Percentiles rank a stretch among this genome's conserved stretches.
Conservation (phyloP, 257 asterid species). For the Lycium ferocissimum region DNA sequence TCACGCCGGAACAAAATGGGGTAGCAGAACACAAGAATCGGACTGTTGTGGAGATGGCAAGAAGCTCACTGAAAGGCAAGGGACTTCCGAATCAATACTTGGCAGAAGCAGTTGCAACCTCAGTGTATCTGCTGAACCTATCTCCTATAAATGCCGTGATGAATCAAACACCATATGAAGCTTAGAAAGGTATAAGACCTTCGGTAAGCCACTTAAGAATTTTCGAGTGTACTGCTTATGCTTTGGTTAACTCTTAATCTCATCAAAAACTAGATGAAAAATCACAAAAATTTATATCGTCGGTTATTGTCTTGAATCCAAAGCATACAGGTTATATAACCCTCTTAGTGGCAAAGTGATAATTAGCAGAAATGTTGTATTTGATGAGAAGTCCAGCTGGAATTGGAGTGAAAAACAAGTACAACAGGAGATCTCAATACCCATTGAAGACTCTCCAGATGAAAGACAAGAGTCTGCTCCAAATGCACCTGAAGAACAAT, state of each 20-base stretch:
- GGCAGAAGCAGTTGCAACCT: slow-evolving; percentile 14
- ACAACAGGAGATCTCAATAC: background rate
- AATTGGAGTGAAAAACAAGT: too few relatives aligned
- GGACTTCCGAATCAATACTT: background rate
- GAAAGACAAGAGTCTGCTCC: background rate
- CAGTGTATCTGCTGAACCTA: background rate
- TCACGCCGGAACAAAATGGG: too few relatives aligned
- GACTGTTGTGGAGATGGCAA: slow-evolving; percentile 6
- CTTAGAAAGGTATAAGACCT: background rate
- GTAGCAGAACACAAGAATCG: too few relatives aligned
- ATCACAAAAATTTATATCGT: too few relatives aligned
- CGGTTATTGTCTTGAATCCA: too few relatives aligned
- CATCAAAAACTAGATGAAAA: too few relatives aligned
- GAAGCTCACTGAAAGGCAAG: slow-evolving; percentile 3
- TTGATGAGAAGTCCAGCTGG: background rate
- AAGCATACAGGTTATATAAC: too few relatives aligned
- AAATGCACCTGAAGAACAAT: background rate
- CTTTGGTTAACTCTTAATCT: too few relatives aligned
- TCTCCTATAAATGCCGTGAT: too few relatives aligned
- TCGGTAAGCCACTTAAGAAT: too few relatives aligned
- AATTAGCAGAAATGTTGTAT: background rate
- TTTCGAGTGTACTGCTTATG: too few relatives aligned
- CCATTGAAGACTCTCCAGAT: background rate
- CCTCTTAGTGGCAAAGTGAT: too few relatives aligned
- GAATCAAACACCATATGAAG: slow-evolving; percentile 7